phyloP scores from a whole-genome alignment of 768 basidiomycete genomes.

The Pleurotus tuber-regium region DNA sequence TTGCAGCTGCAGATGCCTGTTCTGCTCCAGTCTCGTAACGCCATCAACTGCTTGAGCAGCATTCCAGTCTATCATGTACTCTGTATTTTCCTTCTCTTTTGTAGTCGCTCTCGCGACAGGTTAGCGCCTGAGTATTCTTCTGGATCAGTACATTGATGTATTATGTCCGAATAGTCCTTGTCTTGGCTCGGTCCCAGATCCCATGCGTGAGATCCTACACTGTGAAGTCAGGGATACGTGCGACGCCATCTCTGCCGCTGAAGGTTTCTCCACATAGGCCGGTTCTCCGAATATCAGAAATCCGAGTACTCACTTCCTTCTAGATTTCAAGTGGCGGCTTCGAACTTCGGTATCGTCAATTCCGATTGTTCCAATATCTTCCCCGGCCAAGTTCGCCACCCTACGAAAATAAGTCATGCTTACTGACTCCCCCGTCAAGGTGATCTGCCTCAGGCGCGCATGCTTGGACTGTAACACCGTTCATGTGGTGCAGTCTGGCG shows the following conservation, averaged over 20 bases:
- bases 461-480: conserved; percentile 56
- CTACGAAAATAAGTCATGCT: background rate
- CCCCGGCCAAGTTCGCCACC: conserved; percentile 42
- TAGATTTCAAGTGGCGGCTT: conserved; percentile 58
- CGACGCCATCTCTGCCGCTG: conserved; percentile 46
- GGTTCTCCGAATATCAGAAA: background rate
- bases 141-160: too few species aligned
- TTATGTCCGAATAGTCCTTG: background rate
- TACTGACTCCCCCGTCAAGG: conserved; percentile 18
- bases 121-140: background rate
- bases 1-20: too few species aligned
- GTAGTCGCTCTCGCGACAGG: background rate
- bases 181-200: conserved; percentile 6
- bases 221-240: conserved; percentile 54
- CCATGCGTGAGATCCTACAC: conserved; percentile 50
- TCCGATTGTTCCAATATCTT: conserved; percentile 53
- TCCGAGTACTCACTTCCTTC: background rate
- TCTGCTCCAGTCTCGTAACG: background rate
- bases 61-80: background rate
- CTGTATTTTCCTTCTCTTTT: background rate
- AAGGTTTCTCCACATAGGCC: conserved; percentile 47
- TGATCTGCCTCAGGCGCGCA: conserved; percentile 55
- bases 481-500: conserved; percentile 42
- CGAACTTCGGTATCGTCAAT: conserved; percentile 48
- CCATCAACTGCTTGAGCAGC: too few species aligned